These are phyloP conservation scores for Nakazawaea molendinolei DNA, from an alignment of 805 yeast species.

Conservation along the genomic window DNA sequence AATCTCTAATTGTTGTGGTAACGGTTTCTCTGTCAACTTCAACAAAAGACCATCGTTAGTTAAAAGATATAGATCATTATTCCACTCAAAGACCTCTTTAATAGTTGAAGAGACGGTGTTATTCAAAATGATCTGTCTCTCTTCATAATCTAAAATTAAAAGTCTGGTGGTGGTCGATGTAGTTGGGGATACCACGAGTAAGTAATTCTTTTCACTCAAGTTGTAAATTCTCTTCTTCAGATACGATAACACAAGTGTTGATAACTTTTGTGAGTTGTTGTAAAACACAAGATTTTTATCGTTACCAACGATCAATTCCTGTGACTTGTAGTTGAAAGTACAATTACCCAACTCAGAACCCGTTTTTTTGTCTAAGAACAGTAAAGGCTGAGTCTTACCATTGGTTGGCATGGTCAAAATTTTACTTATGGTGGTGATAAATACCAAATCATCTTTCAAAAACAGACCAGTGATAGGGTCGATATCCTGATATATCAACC, in stretches of 20 bases:
- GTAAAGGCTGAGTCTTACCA: slow-evolving; percentile 62
- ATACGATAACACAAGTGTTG: slow-evolving; percentile 48
- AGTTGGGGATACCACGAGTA: slow-evolving; percentile 52
- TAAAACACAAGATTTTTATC: slow-evolving; percentile 60
- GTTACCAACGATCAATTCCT: slow-evolving; percentile 53
- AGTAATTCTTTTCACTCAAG: slow-evolving; percentile 36
- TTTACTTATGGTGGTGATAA: slow-evolving; percentile 68
- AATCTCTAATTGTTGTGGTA: slow-evolving; percentile 62
- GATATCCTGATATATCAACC: slow-evolving; percentile 63
- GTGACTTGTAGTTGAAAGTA: slow-evolving; percentile 23
- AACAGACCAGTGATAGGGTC: slow-evolving; percentile 81
- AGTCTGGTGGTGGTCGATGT: slow-evolving; percentile 44
- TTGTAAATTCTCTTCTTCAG: slow-evolving; percentile 47
- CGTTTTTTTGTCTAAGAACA: slow-evolving; percentile 34
- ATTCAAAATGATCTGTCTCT: slow-evolving; percentile 65
- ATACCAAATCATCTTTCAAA: slow-evolving; percentile 50
- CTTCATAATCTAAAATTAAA: slow-evolving; percentile 59
- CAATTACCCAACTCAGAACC: slow-evolving; percentile 49
- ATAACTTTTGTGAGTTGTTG: slow-evolving; percentile 45
- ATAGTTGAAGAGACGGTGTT: slow-evolving; percentile 63
- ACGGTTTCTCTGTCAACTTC: slow-evolving; percentile 56
- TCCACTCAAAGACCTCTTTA: slow-evolving; percentile 46
- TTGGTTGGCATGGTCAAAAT: slow-evolving; percentile 67
- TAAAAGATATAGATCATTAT: slow-evolving; percentile 54
- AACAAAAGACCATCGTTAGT: slow-evolving; percentile 74